Conservation (phyloP, 2,329 filamentous ascomycete genomes). For the Clonostachys rhizophaga region DNA sequence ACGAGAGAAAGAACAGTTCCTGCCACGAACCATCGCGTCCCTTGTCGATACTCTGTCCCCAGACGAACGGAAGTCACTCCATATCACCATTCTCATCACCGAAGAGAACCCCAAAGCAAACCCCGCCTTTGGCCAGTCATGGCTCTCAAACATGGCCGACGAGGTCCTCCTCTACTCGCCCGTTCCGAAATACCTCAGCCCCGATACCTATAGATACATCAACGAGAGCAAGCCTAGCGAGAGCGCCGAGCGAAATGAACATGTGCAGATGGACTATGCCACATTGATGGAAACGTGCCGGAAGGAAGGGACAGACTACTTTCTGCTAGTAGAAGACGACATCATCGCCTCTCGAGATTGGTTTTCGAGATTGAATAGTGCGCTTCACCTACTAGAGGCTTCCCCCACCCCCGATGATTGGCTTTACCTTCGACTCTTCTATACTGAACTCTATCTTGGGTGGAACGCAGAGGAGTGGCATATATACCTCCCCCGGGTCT, state of each 20-base stretch:
- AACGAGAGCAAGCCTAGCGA: too few species aligned
- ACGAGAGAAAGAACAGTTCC: conserved; percentile 4
- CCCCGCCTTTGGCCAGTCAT: too few species aligned
- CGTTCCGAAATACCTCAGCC: too few species aligned
- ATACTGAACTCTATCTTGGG: conserved; percentile 4
- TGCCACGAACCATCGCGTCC: conserved; percentile 4
- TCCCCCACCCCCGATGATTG: background rate
- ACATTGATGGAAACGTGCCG: conserved; percentile 6
- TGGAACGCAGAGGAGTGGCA: conserved; percentile 6
- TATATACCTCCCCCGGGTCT: background rate
- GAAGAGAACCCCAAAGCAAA: too few species aligned
- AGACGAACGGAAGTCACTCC: background rate
- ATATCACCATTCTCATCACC: too few species aligned
- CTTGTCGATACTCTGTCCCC: conserved; percentile 3
- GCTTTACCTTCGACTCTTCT: conserved; percentile 6
- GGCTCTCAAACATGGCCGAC: too few species aligned
- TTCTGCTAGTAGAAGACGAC: conserved; percentile 6
- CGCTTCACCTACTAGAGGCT: too few species aligned
- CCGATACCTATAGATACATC: too few species aligned
- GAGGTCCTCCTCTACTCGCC: too few species aligned
- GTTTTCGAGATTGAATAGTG: background rate
- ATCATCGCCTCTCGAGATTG: conserved; percentile 5
- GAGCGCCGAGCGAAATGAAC: too few species aligned
- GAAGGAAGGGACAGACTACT: conserved; percentile 2
- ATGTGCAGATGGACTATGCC: conserved; percentile 3